A percentile compares a stretch with the other conserved stretches of the same genome.
Conservation (phyloP, 2,329 filamentous ascomycete genomes). For the Aureobasidium namibiae region DNA sequence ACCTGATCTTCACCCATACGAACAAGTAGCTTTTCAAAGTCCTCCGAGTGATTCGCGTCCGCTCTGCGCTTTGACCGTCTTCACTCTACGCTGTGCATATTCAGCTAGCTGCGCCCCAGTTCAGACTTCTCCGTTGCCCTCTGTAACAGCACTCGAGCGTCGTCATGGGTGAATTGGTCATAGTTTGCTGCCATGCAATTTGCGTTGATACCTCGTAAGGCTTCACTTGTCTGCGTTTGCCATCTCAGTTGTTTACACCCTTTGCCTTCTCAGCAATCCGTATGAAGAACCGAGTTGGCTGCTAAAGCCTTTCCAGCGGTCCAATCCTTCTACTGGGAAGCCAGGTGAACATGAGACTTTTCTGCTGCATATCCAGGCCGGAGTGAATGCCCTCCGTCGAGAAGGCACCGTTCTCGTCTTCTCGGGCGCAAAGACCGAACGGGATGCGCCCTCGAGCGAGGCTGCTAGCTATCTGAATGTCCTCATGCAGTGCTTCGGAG, state of each 20-base stretch:
- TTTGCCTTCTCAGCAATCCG: conserved; percentile 17
- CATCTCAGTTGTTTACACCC: background rate
- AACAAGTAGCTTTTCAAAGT: background rate
- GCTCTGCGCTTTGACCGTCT: background rate
- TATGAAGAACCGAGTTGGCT: conserved; percentile 45
- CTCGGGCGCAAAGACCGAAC: conserved; percentile 53
- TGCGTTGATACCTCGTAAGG: conserved; percentile 29
- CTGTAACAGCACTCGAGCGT: background rate
- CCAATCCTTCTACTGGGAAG: conserved; percentile 30
- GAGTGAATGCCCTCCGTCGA: conserved; percentile 46
- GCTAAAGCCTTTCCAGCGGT: conserved; percentile 63
- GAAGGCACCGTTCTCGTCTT: conserved; percentile 52
- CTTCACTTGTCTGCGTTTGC: background rate
- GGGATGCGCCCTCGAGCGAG: conserved; percentile 24
- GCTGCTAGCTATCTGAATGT: conserved; percentile 21
- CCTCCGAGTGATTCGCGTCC: background rate
- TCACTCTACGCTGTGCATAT: background rate
- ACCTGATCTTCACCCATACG: background rate
- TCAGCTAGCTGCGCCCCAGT: conserved; percentile 1
- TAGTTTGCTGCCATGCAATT: conserved; percentile 80
- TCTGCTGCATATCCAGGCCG: conserved; percentile 62
- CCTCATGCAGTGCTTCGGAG: conserved; percentile 10
- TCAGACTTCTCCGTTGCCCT: background rate
- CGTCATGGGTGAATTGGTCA: conserved; percentile 47
- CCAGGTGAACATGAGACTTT: conserved; percentile 71